Percentiles rank a stretch among this genome's conserved stretches.
These are phyloP conservation scores for Collybia sp. DNA, from an alignment of 768 basidiomycete genomes.

Conservation along the genomic window DNA sequence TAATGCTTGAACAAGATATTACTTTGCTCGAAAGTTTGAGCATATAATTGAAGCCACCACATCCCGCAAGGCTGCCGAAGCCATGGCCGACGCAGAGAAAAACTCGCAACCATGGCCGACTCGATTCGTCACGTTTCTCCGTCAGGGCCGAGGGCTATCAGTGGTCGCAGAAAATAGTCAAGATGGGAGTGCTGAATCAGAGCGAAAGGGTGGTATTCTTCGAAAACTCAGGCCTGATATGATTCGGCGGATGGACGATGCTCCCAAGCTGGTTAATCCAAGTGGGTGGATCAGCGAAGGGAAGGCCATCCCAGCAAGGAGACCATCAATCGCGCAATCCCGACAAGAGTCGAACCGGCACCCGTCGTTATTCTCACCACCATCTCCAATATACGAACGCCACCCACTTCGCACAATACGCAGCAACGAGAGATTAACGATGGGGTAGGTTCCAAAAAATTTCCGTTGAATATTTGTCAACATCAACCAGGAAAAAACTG, in stretches of 20 bases:
- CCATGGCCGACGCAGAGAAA: constrained; percentile 15
- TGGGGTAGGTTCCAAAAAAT: no score
- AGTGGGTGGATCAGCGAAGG: constrained; percentile 66
- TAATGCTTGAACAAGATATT: constrained; percentile 38
- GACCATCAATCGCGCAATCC: constrained; percentile 10
- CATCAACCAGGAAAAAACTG: constrained; percentile 1
- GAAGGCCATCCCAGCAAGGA: constrained; percentile 14
- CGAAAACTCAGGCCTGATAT: constrained; percentile 59
- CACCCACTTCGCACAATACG: no score
- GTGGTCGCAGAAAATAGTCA: constrained; percentile 14
- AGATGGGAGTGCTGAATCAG: constrained; percentile 9
- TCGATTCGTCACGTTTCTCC: constrained; percentile 15
- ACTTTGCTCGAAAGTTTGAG: constrained; percentile 67
- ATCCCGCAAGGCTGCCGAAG: constrained; percentile 17
- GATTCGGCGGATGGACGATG: constrained; percentile 70
- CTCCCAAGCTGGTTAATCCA: constrained; percentile 67
- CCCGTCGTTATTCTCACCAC: constrained; percentile 14
- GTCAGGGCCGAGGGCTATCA: constrained; percentile 3
- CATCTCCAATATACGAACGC: no score
- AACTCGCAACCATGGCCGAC: constrained; percentile 17
- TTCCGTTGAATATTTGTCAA: no score
- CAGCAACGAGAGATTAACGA: no score
- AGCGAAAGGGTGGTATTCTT: constrained; percentile 17
- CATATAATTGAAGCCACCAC: constrained; percentile 46
- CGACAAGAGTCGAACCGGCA: constrained; percentile 7